Evolutionary conservation across 2,329 filamentous ascomycete species (phyloP).

Genomic region (Fusarium bactridioides): DNA sequence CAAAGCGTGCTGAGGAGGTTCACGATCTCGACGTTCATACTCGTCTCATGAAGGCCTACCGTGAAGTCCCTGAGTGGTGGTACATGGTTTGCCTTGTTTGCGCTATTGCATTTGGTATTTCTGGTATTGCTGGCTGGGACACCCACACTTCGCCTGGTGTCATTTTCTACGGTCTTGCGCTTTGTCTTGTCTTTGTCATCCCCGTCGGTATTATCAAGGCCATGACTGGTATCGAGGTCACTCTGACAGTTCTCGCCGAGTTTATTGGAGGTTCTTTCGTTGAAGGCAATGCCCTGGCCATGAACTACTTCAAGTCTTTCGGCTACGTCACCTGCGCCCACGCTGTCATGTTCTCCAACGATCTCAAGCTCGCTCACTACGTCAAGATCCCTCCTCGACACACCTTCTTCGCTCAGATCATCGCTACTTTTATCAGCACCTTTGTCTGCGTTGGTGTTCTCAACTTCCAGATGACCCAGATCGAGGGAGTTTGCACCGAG

Average conservation of each 20-base stretch:
- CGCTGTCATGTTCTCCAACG: conserved; percentile 59
- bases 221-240: conserved; percentile 61
- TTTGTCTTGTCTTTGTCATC: conserved; percentile 60
- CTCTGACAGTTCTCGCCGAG: conserved; percentile 61
- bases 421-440: conserved; percentile 63
- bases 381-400: conserved; percentile 68
- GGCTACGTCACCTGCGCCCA: conserved; percentile 60
- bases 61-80: conserved; percentile 64
- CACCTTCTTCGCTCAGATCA: conserved; percentile 66
- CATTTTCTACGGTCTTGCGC: conserved; percentile 59
- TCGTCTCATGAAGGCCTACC: conserved; percentile 57
- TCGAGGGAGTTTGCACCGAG: conserved; percentile 57
- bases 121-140: conserved; percentile 57
- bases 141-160: conserved; percentile 61
- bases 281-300: conserved; percentile 59
- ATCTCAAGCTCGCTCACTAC: conserved; percentile 61
- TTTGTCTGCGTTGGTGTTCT: conserved; percentile 59
- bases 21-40: conserved; percentile 57
- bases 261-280: conserved; percentile 61
- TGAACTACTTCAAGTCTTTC: conserved; percentile 65
- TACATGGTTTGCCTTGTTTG: conserved; percentile 54
- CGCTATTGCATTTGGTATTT: conserved; percentile 56
- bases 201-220: conserved; percentile 62
- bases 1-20: conserved; percentile 46
- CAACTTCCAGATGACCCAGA: conserved; percentile 59